Percentiles rank a stretch among this genome's conserved stretches.
These are phyloP conservation scores for Neofusicoccum cordaticola DNA, from an alignment of 2,329 filamentous ascomycete genomes.

Conservation along the genomic window DNA sequence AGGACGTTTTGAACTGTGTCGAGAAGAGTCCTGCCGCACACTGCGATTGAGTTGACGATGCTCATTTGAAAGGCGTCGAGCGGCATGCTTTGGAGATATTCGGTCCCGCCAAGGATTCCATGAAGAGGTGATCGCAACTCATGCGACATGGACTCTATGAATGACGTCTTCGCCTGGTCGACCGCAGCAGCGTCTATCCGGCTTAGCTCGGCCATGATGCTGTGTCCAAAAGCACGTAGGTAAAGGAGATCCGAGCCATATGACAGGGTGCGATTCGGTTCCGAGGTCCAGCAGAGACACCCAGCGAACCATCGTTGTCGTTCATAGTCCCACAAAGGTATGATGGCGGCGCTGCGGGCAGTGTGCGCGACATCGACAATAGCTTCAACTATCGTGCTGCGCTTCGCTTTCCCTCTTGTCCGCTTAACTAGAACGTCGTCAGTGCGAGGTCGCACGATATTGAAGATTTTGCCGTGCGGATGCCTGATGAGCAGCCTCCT, in stretches of 20 bases:
- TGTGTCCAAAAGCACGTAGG: constrained; percentile 35
- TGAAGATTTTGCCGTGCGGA: constrained; percentile 19
- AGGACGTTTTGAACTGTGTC: constrained; percentile 36
- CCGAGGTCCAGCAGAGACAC: constrained; percentile 37
- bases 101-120: not conserved
- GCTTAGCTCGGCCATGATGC: constrained; percentile 28
- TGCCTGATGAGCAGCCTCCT: constrained; percentile 6
- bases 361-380: constrained; percentile 22
- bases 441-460: not conserved
- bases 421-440: no score
- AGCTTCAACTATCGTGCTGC: not conserved
- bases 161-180: constrained; percentile 21
- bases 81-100: constrained; percentile 19
- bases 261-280: constrained; percentile 33
- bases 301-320: constrained; percentile 38
- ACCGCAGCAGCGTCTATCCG: not conserved
- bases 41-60: constrained; percentile 27
- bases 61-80: not conserved
- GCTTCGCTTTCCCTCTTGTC: not conserved
- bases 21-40: constrained; percentile 41
- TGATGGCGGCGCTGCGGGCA: constrained; percentile 37
- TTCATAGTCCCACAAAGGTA: constrained; percentile 39
- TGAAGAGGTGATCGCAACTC: constrained; percentile 23
- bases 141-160: constrained; percentile 42
- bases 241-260: constrained; percentile 37